phyloP scores from a whole-genome alignment of 768 basidiomycete species.

The Suillus weaverae region DNA sequence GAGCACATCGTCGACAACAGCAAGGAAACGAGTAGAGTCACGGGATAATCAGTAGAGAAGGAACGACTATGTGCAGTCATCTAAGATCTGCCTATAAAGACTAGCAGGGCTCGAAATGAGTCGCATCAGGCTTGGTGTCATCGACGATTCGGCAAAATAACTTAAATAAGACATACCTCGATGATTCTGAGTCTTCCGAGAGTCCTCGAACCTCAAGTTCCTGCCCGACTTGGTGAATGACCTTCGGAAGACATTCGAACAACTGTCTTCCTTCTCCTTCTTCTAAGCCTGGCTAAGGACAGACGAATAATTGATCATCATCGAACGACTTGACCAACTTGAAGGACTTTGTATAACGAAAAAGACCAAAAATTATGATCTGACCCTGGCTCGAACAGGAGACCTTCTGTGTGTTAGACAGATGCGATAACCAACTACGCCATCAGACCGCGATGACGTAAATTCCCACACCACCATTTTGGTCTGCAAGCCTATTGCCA shows the following conservation, averaged over 20 bases:
- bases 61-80: neutral
- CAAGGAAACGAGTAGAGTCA: neutral
- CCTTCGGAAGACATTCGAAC: neutral
- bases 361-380: neutral
- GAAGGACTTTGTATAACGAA: slow-evolving; percentile 40
- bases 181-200: neutral
- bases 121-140: neutral
- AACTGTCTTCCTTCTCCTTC: slow-evolving; percentile 4
- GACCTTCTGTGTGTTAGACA: slow-evolving; percentile 69
- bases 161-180: neutral
- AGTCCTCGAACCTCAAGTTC: slow-evolving; percentile 38
- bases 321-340: neutral
- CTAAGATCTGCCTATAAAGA: neutral
- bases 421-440: slow-evolving; percentile 69
- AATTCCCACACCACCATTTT: neutral
- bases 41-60: neutral
- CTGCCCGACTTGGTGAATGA: slow-evolving; percentile 6
- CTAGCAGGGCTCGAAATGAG: neutral
- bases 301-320: neutral
- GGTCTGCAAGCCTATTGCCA: neutral
- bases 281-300: neutral
- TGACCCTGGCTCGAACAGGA: slow-evolving; percentile 2
- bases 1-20: neutral
- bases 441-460: slow-evolving; percentile 10
- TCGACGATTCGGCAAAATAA: neutral